Evolutionary conservation across 192 early-diverging fungal species (phyloP), one percentile per base, ranked within the genome.

Genomic region (Gigaspora rosea): DNA sequence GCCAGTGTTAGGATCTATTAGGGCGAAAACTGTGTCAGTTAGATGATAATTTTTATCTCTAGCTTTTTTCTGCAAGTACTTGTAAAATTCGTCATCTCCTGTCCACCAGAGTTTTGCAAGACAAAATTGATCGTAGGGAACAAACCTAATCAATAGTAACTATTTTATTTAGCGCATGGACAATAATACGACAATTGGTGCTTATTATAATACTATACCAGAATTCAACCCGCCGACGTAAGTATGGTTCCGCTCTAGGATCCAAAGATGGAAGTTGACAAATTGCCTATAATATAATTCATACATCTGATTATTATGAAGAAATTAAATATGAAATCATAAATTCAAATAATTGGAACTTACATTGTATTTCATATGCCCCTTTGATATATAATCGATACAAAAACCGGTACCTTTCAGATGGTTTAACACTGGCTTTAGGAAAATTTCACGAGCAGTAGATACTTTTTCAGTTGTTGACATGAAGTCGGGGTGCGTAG

Each of bases 51-150:
- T 49, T 15, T 33, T 46, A 47, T 56, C 70, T 13, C 15, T 56
- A 20, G 77, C 69, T 20, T 10, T 32, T 47, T 2, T n/a, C 32
- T 48, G 70, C 16, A 73, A 58, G 7, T 49, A 51, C 59, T 50
- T 70, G 22, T 48, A 52, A 59, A 70, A 72, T 48, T 61, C 46
- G 15, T 73, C 20, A 54, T 78, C 71, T 12, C 77, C 77, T 20
- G 77, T 78, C 15, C 32, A 52, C 4, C 70, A 48, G 22, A 78
- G 51, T 32, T 73, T n/a, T 48, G 27, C 72, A 16, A 56, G 48
- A 47, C 71, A 78, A 48, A 57, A 78, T 27, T 35, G 56, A 15
- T 72, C 49, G 49, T 78, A 73, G 8, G 77, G 70, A 13, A 74
- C 20, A n/a, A 75, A n/a, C 47, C 77, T 78, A 18, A 49, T 62